Evolutionary conservation across 2,329 filamentous ascomycete genomes (phyloP), one percentile per base, ranked within the genome.

Genomic region (Xenoacremonium recifei): DNA sequence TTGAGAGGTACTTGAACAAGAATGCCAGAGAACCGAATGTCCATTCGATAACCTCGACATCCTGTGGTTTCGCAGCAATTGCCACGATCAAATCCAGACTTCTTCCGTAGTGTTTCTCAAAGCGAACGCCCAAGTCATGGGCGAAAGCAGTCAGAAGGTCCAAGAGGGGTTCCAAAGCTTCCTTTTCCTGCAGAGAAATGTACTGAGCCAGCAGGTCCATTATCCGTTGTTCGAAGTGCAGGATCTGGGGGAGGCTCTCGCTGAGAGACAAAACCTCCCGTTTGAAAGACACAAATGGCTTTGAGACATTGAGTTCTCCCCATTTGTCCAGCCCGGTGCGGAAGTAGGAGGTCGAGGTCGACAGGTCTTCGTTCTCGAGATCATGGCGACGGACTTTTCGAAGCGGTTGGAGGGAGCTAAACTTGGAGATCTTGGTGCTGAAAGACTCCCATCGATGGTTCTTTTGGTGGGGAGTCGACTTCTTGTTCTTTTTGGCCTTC

Each of bases 1-100:
- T 84, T 3, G 90, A 95, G 5, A 99, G 79, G 60, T 97, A 97
- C 63, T 99, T 99, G 79, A 99, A 96, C 30, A 97, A 75, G 75
- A 95, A 99, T 34, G 93, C 90, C 42, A 99, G 74, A 54, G 89
- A 91, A 11, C 85, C 89, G 68, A 99, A 99, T 37, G 89, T 92
- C 91, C 92, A 97, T 69, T 99, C 93, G 37, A 97, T 88, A n/a
- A 95, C 90, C 49, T 91, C 88, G 19, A 88, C 84, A 58, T 88
- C 85, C 42, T 87, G 77, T 39, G 88, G 82, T 55, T 82, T 86
- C 40, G 84, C 84, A 10, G 90, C 91, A 50, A 97, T 79, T 13
- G 82, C 80, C 29, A 88, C 80, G 40, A 99, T 82, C 40, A 95
- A 72, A 40, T 75, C 78, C 44, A 99, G 80, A 19, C 87, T 82